Base-by-base conservation (phyloP, 129 eudicot species). In the Oenanthe sinensis region DNA sequence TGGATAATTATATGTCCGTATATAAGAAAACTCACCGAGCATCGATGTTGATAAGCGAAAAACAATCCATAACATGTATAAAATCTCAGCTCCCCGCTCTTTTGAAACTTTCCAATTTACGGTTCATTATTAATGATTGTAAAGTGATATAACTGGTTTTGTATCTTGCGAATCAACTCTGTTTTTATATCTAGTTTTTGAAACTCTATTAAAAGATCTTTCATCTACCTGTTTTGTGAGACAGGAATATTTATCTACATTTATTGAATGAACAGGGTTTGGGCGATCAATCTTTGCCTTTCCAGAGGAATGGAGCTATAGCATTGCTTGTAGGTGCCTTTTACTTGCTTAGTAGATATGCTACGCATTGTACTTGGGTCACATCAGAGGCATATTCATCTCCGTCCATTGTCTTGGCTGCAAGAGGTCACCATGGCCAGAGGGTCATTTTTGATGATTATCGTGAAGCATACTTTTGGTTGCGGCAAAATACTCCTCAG, bases 321-420 rank as follows among this genome's bases (percentile, higher is more conserved):
- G 94, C 90, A 20, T 86, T 91, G 87, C 96, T 91, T 83, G 40
- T 94, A 58, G 97, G 98, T 67, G 96, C 90, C n/a, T 88, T 94
- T 76, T 94, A 89, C 85, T 82, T 94, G 82, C 88, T 91, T 60
- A 94, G 96, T 84, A 82, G 98, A 88, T 94, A 94, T 81, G 96
- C 83, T 30, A 91, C 79, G 79, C 98, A 94, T 54, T 91, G 97
- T 68, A 90, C 96, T 3, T 94, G 98, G 98, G 97, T 94, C 36
- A 94, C 98, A 54, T 91, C 98, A 40, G 97, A 94, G 84, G 98
- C 98, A 52, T 94, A 94, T 81, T 94, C 97, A n/a, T 91, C 98
- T 74, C 98, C 98, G 16, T 94, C 98, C 50, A 94, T 94, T 70
- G 98, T 94, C 52, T 87, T 94, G 77, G 90, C 98, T 71, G 98